Percentiles rank a stretch among this genome's conserved stretches.
Conservation (phyloP, 1,139 yeast genomes). For the Scheffersomyces illinoinensis region DNA sequence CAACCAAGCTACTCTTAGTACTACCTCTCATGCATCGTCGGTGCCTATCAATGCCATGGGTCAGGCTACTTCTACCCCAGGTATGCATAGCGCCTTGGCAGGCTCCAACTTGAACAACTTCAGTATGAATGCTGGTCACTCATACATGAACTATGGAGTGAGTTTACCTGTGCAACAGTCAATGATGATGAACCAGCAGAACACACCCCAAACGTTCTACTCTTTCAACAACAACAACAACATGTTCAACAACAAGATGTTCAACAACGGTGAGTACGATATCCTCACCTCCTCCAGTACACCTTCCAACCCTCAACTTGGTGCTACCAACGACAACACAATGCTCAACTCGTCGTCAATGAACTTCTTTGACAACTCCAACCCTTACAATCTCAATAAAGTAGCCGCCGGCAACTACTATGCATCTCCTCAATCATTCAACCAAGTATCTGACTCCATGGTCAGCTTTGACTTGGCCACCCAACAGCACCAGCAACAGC, state of each 20-base stretch:
- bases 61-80: background rate
- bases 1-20: background rate
- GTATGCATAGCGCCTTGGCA: background rate
- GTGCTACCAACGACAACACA: background rate
- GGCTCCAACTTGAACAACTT: constrained; percentile 3
- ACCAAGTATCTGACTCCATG: background rate
- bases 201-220: constrained; percentile 1
- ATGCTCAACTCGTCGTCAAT: constrained; percentile 8
- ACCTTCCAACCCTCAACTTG: background rate
- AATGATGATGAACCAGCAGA: background rate
- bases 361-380: constrained; percentile 10
- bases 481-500: background rate
- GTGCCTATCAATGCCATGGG: background rate
- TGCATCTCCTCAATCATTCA: background rate
- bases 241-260: background rate
- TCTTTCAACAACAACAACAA: constrained; percentile 1
- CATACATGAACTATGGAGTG: constrained; percentile 8
- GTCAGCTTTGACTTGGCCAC: background rate
- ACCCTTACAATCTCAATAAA: background rate
- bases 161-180: background rate
- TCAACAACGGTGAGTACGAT: background rate
- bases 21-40: background rate
- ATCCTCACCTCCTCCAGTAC: background rate
- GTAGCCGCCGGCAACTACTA: background rate
- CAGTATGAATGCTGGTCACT: constrained; percentile 18